Evolutionary conservation across 306 rosid genomes (phyloP).

Genomic region (Castanea sativa): DNA sequence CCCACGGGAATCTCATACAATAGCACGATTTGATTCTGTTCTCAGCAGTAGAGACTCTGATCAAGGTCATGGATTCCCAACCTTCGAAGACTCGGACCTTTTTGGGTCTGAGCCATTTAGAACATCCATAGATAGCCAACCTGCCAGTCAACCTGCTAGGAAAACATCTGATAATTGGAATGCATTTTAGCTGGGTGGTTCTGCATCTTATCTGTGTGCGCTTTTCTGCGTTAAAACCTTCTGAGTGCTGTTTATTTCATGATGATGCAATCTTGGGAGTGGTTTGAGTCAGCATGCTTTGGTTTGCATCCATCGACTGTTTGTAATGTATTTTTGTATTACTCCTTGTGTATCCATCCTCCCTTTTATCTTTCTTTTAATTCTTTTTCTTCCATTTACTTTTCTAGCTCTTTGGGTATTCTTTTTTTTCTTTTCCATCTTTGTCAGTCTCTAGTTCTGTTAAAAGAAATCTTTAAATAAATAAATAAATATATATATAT

Average conservation of each 20-base stretch:
- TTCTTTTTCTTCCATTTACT: background rate
- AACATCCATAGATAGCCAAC: constrained; percentile 65
- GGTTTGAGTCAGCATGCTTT: constrained; percentile 36
- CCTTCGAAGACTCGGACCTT: constrained; percentile 86
- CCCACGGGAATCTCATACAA: constrained; percentile 35
- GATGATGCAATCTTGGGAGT: constrained; percentile 33
- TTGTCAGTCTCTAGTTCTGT: constrained; percentile 11
- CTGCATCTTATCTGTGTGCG: constrained; percentile 13
- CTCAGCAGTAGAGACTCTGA: constrained; percentile 70
- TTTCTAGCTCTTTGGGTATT: background rate
- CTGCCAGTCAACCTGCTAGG: constrained; percentile 72
- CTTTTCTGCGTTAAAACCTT: constrained; percentile 25
- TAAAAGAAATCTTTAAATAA: background rate
- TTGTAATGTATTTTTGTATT: constrained; percentile 60
- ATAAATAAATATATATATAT: background rate
- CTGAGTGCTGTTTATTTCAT: constrained; percentile 30
- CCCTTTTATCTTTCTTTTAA: constrained; percentile 8
- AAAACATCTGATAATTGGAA: constrained; percentile 78
- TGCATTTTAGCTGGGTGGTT: constrained; percentile 60
- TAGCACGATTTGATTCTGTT: constrained; percentile 65
- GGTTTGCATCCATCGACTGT: constrained; percentile 32
- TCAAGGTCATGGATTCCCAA: constrained; percentile 65
- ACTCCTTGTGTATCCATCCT: constrained; percentile 46
- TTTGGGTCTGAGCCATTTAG: constrained; percentile 81
- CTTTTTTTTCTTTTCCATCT: background rate